Evolutionary conservation across 176 grass and related monocot genomes (phyloP), one percentile per base, ranked within the genome.

Genomic region (Bolboschoenus planiculmis): DNA sequence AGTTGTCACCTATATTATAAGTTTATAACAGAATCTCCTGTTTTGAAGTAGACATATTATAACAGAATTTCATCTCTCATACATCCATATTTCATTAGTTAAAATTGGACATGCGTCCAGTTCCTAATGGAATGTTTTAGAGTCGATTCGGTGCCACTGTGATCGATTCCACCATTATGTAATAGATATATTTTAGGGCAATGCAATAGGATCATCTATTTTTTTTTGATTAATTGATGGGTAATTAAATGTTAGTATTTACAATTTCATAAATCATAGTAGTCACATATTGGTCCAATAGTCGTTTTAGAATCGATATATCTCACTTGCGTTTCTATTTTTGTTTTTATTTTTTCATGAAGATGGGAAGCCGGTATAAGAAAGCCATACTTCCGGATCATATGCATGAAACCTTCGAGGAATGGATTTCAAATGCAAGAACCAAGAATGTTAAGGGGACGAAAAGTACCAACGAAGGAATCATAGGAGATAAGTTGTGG

Each of bases 311-410:
- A 39, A 74, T 39, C 40, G 24, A 20, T 5, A 30, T 48, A 75
- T 30, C n/a, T 74, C 43, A 75, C 24, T 50, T 10, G 10, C 36
- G 5, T 46, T 71, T 42, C 2, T 34, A 71, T 57, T 68, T 3
- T 15, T 66, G 24, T 48, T 47, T 27, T 47, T 67, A 58, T 10
- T 53, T 39, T 80, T 27, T 43, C 65, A 2, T 9, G 58, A 46
- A 97, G 95, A 97, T 97, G 95, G 95, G 95, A 27, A 92, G 78
- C 77, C 87, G 84, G 1, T 97, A 90, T 64, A 97, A 97, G 44
- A 97, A 88, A 84, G 79, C 66, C 0, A 89, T 94, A 47, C 94
- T 97, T 18, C 88, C 93, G 16, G 85, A 90, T 14, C 85, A 88
- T 83, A 67, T 97, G 43, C 39, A 88, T 0, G 51, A 78, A 81